phyloP scores from a whole-genome alignment of 2,329 filamentous ascomycete species.

The Trichocomaceae sp. region DNA sequence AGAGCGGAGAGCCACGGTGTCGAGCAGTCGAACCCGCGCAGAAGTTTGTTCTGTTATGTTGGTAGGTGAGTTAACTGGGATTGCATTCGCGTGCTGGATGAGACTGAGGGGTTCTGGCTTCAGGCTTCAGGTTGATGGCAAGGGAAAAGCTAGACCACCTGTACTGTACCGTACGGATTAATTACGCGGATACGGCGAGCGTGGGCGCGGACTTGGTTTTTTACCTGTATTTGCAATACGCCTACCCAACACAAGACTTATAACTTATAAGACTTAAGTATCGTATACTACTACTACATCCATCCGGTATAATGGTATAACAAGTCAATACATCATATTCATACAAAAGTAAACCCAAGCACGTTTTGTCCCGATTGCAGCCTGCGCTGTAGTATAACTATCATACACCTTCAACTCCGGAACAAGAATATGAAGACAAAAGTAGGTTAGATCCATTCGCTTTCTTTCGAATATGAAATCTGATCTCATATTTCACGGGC shows the following conservation, averaged over 20 bases:
- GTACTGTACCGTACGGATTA: background rate
- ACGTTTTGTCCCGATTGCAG: slow-evolving; percentile 2
- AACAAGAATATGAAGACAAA: slow-evolving; percentile 15
- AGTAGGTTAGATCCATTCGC: background rate
- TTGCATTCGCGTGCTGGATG: background rate
- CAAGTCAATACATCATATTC: background rate
- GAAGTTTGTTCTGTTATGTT: background rate
- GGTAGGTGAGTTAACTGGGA: no score
- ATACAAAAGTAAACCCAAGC: background rate
- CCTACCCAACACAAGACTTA: no score
- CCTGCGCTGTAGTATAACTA: slow-evolving; percentile 15
- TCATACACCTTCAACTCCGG: slow-evolving; percentile 32
- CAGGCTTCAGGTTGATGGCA: no score
- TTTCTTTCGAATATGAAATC: background rate
- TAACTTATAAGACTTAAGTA: no score
- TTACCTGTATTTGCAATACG: background rate
- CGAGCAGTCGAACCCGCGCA: background rate
- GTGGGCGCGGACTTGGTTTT: background rate
- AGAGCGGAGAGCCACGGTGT: background rate
- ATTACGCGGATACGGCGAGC: background rate
- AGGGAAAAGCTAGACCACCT: background rate
- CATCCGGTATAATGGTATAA: no score
- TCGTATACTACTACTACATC: background rate
- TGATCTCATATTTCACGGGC: background rate
- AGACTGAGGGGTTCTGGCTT: no score